Evolutionary conservation across 176 grass and related monocot species (phyloP).

Genomic region (Bolboschoenus planiculmis): DNA sequence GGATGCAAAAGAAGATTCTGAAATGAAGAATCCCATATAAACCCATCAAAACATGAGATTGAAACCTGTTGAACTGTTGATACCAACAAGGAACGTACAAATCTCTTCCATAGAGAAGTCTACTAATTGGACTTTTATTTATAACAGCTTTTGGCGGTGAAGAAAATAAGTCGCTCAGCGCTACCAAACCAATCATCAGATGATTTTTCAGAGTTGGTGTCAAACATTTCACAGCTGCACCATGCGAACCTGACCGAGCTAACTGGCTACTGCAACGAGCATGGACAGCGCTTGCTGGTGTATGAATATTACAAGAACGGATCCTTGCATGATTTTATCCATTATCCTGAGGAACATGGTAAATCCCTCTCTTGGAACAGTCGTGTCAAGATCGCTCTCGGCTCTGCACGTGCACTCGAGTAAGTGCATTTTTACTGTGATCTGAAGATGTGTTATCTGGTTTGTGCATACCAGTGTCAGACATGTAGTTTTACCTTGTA

Average conservation of each 20-base stretch:
- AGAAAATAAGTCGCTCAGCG: constrained; percentile 64
- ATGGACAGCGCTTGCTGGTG: constrained; percentile 72
- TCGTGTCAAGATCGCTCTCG: constrained; percentile 83
- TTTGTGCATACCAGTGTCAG: background rate
- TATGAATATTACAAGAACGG: constrained; percentile 70
- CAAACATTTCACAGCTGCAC: constrained; percentile 53
- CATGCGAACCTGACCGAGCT: constrained; percentile 73
- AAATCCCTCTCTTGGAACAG: constrained; percentile 64
- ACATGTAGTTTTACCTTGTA: background rate
- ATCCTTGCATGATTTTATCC: constrained; percentile 68
- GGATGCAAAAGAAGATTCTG: background rate
- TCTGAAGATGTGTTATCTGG: background rate
- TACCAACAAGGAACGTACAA: background rate
- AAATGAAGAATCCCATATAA: background rate
- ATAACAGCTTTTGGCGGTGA: constrained; percentile 63
- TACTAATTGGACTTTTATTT: background rate
- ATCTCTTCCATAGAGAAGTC: background rate
- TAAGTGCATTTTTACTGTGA: constrained; percentile 34
- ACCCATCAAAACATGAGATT: background rate
- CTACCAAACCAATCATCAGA: constrained; percentile 45
- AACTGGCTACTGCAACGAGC: constrained; percentile 75
- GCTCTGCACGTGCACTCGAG: constrained; percentile 75
- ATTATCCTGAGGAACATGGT: constrained; percentile 40
- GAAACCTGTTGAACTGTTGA: background rate
- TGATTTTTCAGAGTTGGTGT: constrained; percentile 54